These are phyloP conservation scores for Psophocarpus tetragonolobus DNA, from an alignment of 306 rosid genomes.

Conservation along the genomic window DNA sequence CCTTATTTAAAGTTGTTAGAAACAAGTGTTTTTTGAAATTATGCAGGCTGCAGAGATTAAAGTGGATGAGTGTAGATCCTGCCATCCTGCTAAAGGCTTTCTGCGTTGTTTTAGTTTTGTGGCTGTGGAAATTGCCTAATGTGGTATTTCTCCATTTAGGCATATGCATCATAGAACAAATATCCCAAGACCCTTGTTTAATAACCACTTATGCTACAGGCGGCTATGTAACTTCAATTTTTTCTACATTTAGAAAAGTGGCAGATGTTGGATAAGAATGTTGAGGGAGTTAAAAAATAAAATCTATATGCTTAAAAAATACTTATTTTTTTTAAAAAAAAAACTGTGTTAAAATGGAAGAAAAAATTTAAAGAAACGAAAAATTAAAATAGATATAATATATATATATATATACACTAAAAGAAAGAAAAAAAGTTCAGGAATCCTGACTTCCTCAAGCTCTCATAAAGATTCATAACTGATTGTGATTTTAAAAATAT, in stretches of 20 bases:
- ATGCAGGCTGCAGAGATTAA: neutral
- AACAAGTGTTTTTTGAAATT: neutral
- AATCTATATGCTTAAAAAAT: too few species aligned
- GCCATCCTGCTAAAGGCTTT: constrained; percentile 14
- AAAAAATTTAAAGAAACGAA: too few species aligned
- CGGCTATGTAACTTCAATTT: neutral
- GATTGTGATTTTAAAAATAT: neutral
- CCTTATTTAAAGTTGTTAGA: neutral
- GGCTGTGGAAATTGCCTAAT: neutral
- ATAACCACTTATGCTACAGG: neutral
- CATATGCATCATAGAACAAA: neutral
- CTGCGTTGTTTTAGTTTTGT: neutral
- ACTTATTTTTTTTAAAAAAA: too few species aligned
- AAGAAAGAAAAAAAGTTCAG: too few species aligned
- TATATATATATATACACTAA: too few species aligned
- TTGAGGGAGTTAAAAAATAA: too few species aligned
- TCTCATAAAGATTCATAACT: too few species aligned
- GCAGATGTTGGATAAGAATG: too few species aligned
- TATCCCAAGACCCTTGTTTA: neutral
- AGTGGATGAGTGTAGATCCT: neutral
- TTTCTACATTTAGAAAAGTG: too few species aligned
- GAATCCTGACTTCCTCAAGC: too few species aligned
- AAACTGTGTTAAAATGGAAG: too few species aligned
- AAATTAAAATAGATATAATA: too few species aligned
- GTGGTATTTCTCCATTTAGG: neutral